Percentiles rank a stretch among this genome's conserved stretches.
Conservation (phyloP, 1,284 basidiomycete genomes). For the Marasmius sp. region DNA sequence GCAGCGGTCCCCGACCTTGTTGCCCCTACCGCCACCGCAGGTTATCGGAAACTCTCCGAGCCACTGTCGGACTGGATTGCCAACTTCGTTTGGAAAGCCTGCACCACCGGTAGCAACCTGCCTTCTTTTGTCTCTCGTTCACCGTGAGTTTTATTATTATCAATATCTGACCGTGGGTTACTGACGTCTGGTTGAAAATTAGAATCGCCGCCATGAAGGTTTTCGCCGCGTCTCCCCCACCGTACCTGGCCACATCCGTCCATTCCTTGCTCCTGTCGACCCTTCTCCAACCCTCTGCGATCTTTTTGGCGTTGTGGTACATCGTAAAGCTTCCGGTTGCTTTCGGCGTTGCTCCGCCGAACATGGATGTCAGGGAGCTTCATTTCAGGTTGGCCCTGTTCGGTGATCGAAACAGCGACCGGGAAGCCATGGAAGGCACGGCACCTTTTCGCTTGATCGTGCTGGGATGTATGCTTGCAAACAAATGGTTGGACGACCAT, state of each 20-base stretch:
- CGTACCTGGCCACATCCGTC: conserved; percentile 58
- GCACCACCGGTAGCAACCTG: conserved; percentile 63
- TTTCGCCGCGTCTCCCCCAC: conserved; percentile 48
- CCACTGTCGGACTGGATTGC: conserved; percentile 78
- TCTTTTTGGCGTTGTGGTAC: conserved; percentile 82
- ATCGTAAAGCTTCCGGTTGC: conserved; percentile 78
- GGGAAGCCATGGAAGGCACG: conserved; percentile 52
- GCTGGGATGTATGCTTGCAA: conserved; percentile 85
- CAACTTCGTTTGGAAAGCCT: conserved; percentile 76
- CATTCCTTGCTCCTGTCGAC: conserved; percentile 78
- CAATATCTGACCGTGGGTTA: conserved; percentile 13
- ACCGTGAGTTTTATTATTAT: conserved; percentile 41
- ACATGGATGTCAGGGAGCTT: conserved; percentile 54
- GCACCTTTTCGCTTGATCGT: conserved; percentile 74
- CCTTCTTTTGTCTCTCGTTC: conserved; percentile 45
- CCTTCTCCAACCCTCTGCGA: conserved; percentile 76
- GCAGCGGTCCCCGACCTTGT: conserved; percentile 42
- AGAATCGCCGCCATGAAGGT: conserved; percentile 35
- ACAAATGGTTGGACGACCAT: conserved; percentile 92
- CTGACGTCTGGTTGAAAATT: conserved; percentile 10
- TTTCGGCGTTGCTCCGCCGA: conserved; percentile 45
- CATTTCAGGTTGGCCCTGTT: conserved; percentile 65
- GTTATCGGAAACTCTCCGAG: conserved; percentile 70
- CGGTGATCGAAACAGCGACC: conserved; percentile 49
- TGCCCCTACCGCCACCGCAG: conserved; percentile 50